Base-by-base conservation (phyloP, 805 yeast genomes). In the Henningerozyma blattae region DNA sequence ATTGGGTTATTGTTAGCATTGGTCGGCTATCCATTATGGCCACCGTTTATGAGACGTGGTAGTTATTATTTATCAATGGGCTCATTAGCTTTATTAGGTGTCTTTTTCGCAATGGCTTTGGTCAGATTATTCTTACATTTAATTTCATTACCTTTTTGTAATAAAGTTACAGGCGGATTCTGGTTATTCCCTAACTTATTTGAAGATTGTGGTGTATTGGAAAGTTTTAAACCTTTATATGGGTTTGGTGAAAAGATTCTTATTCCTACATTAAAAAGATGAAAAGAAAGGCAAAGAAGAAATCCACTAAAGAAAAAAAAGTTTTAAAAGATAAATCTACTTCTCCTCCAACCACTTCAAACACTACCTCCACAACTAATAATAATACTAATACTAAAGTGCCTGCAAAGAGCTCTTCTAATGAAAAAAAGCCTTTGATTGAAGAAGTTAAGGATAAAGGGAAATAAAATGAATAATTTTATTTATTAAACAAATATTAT, bases 121-220 rank as follows among this genome's bases (percentile, higher is more conserved):
- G 61, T 89, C 22, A 70, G 98, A 51, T 63, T 87, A 52, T 65
- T 87, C 27, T 52, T 91, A 18, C 68, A 70, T 43, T 61, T 77
- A 31, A 58, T 71, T 1, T 52, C 59, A 4, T 34, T 52, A 25
- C 42, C 49, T 6, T 29, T 53, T 9, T 38, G 42, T 17, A 49
- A 42, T 24, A 38, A 34, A 16, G 61, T 69, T 36, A 71, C 75
- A 6, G 74, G 75, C 28, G 94, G 94, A n/a, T 68, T 91, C 54
- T 91, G 98, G 98, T 55, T 91, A 31, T 89, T 85, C 68, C 98
- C 98, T 36, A 89, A 89, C 54, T 66, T 91, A 52, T 91, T 87
- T 59, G 98, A 78, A 41, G 98, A 91, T 52, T 87, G 93, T 47
- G 95, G 96, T 17, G 80, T 91, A 42, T 52, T 89, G 39, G 97